Evolutionary conservation across 176 grass and related monocot species (phyloP), one percentile per base, ranked within the genome.

Genomic region (Juncus inflexus): DNA sequence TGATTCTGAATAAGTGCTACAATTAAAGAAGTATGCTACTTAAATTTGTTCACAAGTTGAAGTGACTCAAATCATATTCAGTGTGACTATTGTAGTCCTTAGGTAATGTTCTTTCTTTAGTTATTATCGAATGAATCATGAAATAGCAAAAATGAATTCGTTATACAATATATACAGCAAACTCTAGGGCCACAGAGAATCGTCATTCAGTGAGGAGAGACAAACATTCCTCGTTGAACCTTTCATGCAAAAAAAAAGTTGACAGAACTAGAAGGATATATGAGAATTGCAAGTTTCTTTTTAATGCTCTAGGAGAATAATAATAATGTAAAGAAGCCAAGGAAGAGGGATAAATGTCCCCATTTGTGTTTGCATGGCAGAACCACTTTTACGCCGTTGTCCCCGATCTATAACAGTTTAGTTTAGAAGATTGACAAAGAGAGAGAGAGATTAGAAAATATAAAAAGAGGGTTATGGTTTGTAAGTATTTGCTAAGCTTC

Each of bases 371-470:
- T 79, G 12, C 82, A 86, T 60, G 58, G 47, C 75, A 74, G 58
- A 62, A 3, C 76, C 67, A 77, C 87, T 84, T 84, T 66, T 50
- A 66, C 71, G 57, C 79, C 76, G 65, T 37, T 90, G 79, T 79
- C 72, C 35, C 79, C 82, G 76, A 75, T 77, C 64, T 63, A 35
- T 64, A 19, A 47, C 6, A 47, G 43, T 47, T 47, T 28, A 28
- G 19, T 47, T 14, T 12, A 52, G 49, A 56, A 39, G 12, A 50
- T 35, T 15, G 13, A 60, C 40, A 40, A 37, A 73, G 9, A 73
- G 52, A 74, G 41, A 73, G 39, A 57, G 58, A 50, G 58, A 51
- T 19, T 28, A 11, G 63, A 4, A 35, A 45, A 45, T 50, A 65
- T 77, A 70, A 15, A 69, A 75, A 37, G 74, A 52, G 45, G 60